Percentiles rank a stretch among this genome's conserved stretches.
Conservation (phyloP, 169 alveolate species). For the Plasmodium reichenowi region DNA sequence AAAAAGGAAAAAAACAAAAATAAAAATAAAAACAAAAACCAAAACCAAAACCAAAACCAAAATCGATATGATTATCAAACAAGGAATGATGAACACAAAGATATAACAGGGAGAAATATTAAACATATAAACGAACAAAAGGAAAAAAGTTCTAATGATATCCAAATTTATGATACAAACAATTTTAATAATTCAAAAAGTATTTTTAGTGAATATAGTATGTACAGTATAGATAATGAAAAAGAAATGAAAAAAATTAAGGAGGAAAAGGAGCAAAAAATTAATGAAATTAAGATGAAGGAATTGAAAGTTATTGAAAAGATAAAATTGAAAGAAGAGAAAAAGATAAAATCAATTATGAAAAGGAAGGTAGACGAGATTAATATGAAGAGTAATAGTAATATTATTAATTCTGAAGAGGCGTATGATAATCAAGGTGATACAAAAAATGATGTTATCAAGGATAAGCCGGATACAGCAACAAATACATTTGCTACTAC, state of each 20-base stretch:
- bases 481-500: too few relatives aligned
- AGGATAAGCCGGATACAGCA: not conserved
- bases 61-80: not conserved
- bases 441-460: not conserved
- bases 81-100: not conserved
- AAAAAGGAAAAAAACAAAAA: slow-evolving; percentile 21
- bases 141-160: not conserved
- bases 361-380: slow-evolving; percentile 16
- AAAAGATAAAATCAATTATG: slow-evolving; percentile 38
- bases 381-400: not conserved
- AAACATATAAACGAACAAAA: not conserved
- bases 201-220: slow-evolving; percentile 11
- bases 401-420: not conserved
- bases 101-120: not conserved
- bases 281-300: slow-evolving; percentile 58
- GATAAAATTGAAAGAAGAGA: slow-evolving; percentile 68
- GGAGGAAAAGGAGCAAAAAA: slow-evolving; percentile 37
- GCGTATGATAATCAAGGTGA: not conserved
- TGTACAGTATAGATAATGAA: slow-evolving; percentile 14
- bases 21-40: too few relatives aligned
- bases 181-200: slow-evolving; percentile 1
- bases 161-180: not conserved
- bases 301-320: slow-evolving; percentile 62
- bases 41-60: not conserved
- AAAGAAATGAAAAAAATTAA: slow-evolving; percentile 28